phyloP scores from a whole-genome alignment of 257 asterid genomes.

The Salvia hispanica region DNA sequence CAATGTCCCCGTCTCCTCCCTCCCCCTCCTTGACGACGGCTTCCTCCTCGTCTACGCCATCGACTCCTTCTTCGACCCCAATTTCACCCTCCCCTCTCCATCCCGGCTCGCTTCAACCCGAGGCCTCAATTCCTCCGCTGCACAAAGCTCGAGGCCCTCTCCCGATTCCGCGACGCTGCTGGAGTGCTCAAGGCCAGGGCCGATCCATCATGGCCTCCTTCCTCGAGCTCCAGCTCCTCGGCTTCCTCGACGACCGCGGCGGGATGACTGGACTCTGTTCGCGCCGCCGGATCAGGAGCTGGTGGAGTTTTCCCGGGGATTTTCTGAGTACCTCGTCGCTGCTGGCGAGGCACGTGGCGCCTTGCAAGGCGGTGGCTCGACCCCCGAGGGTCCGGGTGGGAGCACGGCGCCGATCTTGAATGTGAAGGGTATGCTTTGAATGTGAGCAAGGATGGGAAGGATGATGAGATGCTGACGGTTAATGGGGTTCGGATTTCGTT shows the following conservation, averaged over 20 bases:
- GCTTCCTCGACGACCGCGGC: constrained; percentile 35
- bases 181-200: constrained; percentile 62
- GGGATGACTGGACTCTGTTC: constrained; percentile 55
- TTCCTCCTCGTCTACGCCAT: constrained; percentile 54
- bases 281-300: constrained; percentile 66
- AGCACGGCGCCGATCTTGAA: constrained; percentile 49
- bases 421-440: constrained; percentile 44
- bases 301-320: constrained; percentile 49
- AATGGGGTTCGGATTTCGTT: constrained; percentile 60
- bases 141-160: constrained; percentile 38
- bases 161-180: constrained; percentile 51
- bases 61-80: constrained; percentile 50
- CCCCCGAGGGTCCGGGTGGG: constrained; percentile 43
- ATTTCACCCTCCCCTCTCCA: constrained; percentile 36
- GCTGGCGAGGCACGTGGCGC: constrained; percentile 67
- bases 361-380: constrained; percentile 60
- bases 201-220: constrained; percentile 65
- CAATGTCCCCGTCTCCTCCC: constrained; percentile 39
- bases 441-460: constrained; percentile 43
- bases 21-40: constrained; percentile 75
- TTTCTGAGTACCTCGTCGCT: constrained; percentile 45
- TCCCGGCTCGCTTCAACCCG: background rate
- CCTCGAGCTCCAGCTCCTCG: constrained; percentile 71
- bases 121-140: constrained; percentile 37
- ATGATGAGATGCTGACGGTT: constrained; percentile 42